These are phyloP conservation scores for Talaromyces ruber DNA, from an alignment of 495 filamentous ascomycete species.

Conservation along the genomic window DNA sequence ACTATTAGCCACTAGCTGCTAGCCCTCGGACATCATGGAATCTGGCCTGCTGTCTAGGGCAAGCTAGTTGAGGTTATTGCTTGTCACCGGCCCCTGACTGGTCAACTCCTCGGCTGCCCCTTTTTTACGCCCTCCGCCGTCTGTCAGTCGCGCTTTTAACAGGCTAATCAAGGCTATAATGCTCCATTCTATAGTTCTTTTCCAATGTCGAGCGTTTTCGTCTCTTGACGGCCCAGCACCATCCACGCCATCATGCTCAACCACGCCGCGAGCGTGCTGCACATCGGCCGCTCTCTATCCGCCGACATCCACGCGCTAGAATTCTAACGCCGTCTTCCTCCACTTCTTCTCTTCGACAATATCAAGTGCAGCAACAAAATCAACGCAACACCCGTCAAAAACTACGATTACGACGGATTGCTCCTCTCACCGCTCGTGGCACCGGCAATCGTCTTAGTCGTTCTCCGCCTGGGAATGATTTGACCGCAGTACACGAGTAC, in stretches of 20 bases:
- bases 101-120: neutral
- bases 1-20: conserved; percentile 1
- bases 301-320: neutral
- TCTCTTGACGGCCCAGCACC: conserved; percentile 1
- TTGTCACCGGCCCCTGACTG: neutral
- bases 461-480: conserved; percentile 19
- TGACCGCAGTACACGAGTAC: conserved; percentile 44
- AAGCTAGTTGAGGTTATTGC: neutral
- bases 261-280: neutral
- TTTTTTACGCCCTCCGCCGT: neutral
- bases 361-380: neutral
- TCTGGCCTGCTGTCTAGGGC: neutral
- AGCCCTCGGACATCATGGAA: neutral
- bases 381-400: neutral
- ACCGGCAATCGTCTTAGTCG: conserved; percentile 12
- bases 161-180: neutral
- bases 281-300: neutral
- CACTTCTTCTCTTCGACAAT: conserved; percentile 7
- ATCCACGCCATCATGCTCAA: conserved; percentile 1
- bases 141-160: neutral
- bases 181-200: conserved; percentile 22
- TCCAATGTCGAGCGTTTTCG: conserved; percentile 32
- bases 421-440: conserved; percentile 5
- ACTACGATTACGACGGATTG: conserved; percentile 7
- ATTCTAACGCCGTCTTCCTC: neutral